Evolutionary conservation across 2,329 filamentous ascomycete species (phyloP), one percentile per base, ranked within the genome.

Genomic region (Apiospora marii): DNA sequence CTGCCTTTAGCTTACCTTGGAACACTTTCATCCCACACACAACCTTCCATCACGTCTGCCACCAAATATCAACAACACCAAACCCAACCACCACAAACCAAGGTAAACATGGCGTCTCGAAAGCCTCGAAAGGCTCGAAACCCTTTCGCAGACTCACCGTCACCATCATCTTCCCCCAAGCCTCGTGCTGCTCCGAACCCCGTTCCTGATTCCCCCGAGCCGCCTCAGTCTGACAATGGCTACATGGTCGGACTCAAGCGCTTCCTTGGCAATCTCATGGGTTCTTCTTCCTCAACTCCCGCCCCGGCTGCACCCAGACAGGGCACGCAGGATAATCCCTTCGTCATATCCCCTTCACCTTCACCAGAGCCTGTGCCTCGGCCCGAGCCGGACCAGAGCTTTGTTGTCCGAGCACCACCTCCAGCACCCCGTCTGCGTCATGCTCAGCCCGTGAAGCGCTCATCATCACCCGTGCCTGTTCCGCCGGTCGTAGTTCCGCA

Each of bases 81-180:
- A 41, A 41, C 37, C 37, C 4, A 51, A 24, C 22, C 22, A 51
- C 51, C 30, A 7, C 27, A 30, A 41, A 41, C 8, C 19, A 41
- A 64, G 34, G 19, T 41, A 22, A n/a, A 7, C 30, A 64, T 64
- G 58, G 30, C 58, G 14, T 34, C 58, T 41, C 19, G 58, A n/a
- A 64, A 41, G 58, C 34, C 22, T n/a, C 34, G 58, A n/a, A 64
- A 41, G 58, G 58, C 22, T n/a, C 58, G 58, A 10, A 64, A 64
- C 22, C 58, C 58, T 41, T 64, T 64, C 13, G 10, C 0, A 19
- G 8, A 16, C 19, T 64, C 34, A 1, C 3, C 22, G 8, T 34
- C 53, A 34, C 19, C 53, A 13, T 41, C 58, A 14, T 19, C 34
- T 14, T 10, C 58, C 4, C 19, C 58, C n/a, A 41, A 41, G 7